Conservation (phyloP, 495 filamentous ascomycete genomes). For the Aspergillus hancockii region DNA sequence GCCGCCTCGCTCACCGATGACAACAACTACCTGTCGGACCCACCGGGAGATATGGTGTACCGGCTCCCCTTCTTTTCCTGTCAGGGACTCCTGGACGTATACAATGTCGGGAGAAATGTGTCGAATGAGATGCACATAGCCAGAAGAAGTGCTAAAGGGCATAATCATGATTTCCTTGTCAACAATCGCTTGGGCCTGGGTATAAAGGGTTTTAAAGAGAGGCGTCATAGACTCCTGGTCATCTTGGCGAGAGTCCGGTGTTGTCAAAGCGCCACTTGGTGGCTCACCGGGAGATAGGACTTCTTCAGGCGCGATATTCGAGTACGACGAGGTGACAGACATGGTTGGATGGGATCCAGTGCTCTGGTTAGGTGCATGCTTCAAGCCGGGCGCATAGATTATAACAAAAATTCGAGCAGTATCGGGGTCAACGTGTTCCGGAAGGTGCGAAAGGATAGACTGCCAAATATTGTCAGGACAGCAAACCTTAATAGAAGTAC, state of each 20-base stretch:
- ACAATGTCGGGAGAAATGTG: constrained; percentile 80
- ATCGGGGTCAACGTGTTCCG: constrained; percentile 66
- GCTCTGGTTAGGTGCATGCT: constrained; percentile 53
- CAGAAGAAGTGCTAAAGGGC: constrained; percentile 76
- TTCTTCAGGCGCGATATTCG: constrained; percentile 79
- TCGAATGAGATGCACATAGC: constrained; percentile 79
- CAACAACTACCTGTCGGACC: constrained; percentile 80
- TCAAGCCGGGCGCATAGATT: constrained; percentile 81
- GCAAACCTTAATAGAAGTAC: not conserved
- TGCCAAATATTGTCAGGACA: constrained; percentile 39
- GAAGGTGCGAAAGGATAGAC: constrained; percentile 90
- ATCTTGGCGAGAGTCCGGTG: constrained; percentile 47
- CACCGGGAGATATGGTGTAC: constrained; percentile 75
- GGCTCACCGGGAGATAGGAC: constrained; percentile 68
- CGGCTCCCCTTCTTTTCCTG: constrained; percentile 68
- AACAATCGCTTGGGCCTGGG: constrained; percentile 72
- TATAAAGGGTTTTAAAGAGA: constrained; percentile 73
- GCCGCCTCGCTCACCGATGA: constrained; percentile 82
- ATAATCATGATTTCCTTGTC: constrained; percentile 83
- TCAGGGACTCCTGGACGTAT: constrained; percentile 79
- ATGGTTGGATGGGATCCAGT: constrained; percentile 47
- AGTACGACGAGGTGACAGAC: constrained; percentile 83
- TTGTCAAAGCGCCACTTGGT: constrained; percentile 51
- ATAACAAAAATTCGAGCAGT: constrained; percentile 77
- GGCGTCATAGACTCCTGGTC: constrained; percentile 43